phyloP scores from a whole-genome alignment of 164 flowering plant species.

The Dillenia turbinata region DNA sequence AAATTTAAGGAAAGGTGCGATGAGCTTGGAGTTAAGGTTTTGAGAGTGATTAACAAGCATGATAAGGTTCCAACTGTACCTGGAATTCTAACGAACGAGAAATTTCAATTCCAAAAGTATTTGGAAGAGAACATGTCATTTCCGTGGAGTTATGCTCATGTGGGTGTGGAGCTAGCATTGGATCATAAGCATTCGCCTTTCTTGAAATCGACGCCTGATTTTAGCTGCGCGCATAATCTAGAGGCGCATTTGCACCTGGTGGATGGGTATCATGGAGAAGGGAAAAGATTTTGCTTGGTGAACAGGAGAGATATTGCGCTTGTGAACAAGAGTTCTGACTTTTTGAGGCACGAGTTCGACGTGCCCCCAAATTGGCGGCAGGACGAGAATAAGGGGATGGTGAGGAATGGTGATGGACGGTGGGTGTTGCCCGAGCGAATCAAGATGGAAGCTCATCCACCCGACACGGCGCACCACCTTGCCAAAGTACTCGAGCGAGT shows the following conservation, averaged over 20 bases:
- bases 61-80: conserved; percentile 78
- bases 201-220: conserved; percentile 33
- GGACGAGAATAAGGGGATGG: conserved; percentile 83
- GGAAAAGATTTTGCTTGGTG: conserved; percentile 26
- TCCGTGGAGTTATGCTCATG: conserved; percentile 87
- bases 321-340: conserved; percentile 60
- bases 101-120: conserved; percentile 41
- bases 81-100: conserved; percentile 67
- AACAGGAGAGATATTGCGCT: conserved; percentile 58
- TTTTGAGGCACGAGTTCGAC: conserved; percentile 41
- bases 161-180: conserved; percentile 58
- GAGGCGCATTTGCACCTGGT: conserved; percentile 63
- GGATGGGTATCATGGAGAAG: conserved; percentile 66
- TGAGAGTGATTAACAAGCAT: conserved; percentile 62
- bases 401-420: conserved; percentile 53
- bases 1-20: conserved; percentile 69
- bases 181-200: conserved; percentile 56
- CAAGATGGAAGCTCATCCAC: conserved; percentile 53
- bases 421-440: conserved; percentile 72
- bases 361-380: conserved; percentile 81
- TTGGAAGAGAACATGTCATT: conserved; percentile 39
- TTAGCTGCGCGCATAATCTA: conserved; percentile 47
- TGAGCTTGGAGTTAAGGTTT: conserved; percentile 55
- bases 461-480: conserved; percentile 61
- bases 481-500: conserved; percentile 36